Evolutionary conservation across 1,284 basidiomycete genomes (phyloP), one percentile per base, ranked within the genome.

Genomic region (Malassezia caprae): DNA sequence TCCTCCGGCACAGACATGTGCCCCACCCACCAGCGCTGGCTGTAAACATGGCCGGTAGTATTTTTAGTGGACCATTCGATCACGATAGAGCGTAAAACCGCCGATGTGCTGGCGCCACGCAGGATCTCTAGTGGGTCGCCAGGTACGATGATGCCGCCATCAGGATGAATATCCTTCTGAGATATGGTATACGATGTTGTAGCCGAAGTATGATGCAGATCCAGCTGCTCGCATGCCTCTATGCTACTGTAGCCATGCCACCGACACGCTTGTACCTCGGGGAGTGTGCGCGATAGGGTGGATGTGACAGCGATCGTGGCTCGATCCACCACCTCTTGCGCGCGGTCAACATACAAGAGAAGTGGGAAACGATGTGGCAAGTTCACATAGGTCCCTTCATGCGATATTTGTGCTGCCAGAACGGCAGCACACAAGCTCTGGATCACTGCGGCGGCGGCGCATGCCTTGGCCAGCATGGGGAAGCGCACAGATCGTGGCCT

Each of bases 1-100:
- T 60, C 28, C 6, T 51, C 31, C 10, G 39, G 21, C 11, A 64
- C 48, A 30, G 52, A 49, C 30, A 69, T 35, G 21, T 69, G 61
- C 3, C 56, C 67, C 24, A 67, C 51, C 67, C 67, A 69, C 53
- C 62, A 69, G 4, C 53, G 56, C 23, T 58, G 10, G 2, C 11
- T 15, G 21, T 28, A n/a, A 1, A 6, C 1, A 10, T 12, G n/a
- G 4, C 40, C 28, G 4, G 37, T 8, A 19, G 8, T 10, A 7
- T 39, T 12, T 19, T 19, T 19, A 15, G 37, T 12, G 4, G 6
- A 2, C 37, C 37, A 39, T n/a, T 32, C 21, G 8, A 17, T 17
- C 4, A 32, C n/a, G 5, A 19, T 4, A 3, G 39, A 23, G 3
- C 19, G 27, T 1, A 50, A n/a, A 12, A 31, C 21, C 8, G 51